A percentile compares a stretch with the other conserved stretches of the same genome.
Conservation (phyloP, 1,284 basidiomycete genomes). For the Waitea zeae region DNA sequence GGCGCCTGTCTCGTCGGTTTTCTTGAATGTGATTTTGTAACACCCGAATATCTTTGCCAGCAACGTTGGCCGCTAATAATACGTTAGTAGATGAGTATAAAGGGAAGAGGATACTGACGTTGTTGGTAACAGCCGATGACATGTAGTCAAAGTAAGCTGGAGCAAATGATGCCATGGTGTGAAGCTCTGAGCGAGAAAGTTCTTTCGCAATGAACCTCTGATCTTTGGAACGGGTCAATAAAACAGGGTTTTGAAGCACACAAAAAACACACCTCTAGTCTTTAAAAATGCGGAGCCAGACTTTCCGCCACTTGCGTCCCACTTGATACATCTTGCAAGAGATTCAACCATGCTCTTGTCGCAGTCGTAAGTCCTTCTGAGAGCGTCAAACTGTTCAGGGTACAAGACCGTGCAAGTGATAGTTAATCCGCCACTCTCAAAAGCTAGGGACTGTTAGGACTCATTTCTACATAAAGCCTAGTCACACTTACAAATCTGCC, state of each 20-base stretch:
- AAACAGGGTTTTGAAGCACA: slow-evolving; percentile 3
- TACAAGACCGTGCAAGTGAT: slow-evolving; percentile 94
- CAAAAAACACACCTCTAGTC: slow-evolving; percentile 50
- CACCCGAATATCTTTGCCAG: slow-evolving; percentile 97
- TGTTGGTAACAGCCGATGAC: slow-evolving; percentile 66
- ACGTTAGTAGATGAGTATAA: slow-evolving; percentile 7
- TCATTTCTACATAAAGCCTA: too few species aligned
- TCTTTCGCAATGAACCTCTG: slow-evolving; percentile 98
- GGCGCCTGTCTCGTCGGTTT: slow-evolving; percentile 49
- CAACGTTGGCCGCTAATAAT: slow-evolving; percentile 71
- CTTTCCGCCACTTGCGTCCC: slow-evolving; percentile 93
- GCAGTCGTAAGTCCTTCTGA: slow-evolving; percentile 85
- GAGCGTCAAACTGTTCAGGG: slow-evolving; percentile 92
- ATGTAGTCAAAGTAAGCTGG: slow-evolving; percentile 98
- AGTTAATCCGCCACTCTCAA: slow-evolving; percentile 82
- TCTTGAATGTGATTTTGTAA: slow-evolving; percentile 89
- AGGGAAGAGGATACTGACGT: slow-evolving; percentile 26
- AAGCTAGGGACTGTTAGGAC: too few species aligned
- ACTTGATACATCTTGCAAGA: slow-evolving; percentile 87
- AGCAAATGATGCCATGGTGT: slow-evolving; percentile 93
- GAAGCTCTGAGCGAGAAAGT: slow-evolving; percentile 80
- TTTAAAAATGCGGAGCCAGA: slow-evolving; percentile 95
- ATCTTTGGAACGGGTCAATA: slow-evolving; percentile 29
- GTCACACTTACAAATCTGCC: slow-evolving; percentile 61
- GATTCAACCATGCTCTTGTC: slow-evolving; percentile 90